Evolutionary conservation across 768 basidiomycete species (phyloP).

Genomic region (Mycena albidolilacea): DNA sequence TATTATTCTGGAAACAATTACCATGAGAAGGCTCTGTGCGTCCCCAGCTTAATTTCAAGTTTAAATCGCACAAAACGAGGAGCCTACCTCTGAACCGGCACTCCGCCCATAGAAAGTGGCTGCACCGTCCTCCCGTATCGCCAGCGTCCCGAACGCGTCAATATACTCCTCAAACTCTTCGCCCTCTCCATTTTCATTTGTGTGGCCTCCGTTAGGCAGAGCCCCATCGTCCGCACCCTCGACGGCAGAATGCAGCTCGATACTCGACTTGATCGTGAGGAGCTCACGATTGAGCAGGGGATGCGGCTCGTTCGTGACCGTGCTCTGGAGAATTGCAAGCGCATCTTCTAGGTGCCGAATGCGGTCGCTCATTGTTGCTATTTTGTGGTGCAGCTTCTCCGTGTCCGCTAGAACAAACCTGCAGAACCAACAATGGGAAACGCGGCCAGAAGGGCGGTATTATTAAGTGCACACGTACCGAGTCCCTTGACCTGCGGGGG

Average conservation of each 20-base stretch:
- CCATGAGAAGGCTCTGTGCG: conserved; percentile 68
- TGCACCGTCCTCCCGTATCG: conserved; percentile 78
- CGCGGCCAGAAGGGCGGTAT: conserved; percentile 8
- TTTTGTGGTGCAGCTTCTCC: conserved; percentile 78
- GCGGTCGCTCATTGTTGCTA: conserved; percentile 76
- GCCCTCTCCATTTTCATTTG: conserved; percentile 8
- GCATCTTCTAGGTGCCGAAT: conserved; percentile 83
- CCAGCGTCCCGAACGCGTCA: conserved; percentile 79
- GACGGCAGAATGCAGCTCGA: conserved; percentile 75
- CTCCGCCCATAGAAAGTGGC: conserved; percentile 82
- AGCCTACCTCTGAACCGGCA: conserved; percentile 77
- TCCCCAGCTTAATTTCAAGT: conserved; percentile 4
- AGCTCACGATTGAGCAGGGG: conserved; percentile 74
- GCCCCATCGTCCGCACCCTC: conserved; percentile 53
- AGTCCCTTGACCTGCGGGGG: conserved; percentile 70
- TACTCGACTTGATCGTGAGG: conserved; percentile 75
- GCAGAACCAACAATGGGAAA: conserved; percentile 3
- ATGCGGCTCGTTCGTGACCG: conserved; percentile 65
- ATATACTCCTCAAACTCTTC: conserved; percentile 66
- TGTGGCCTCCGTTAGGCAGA: neutral
- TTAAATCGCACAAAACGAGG: conserved; percentile 1
- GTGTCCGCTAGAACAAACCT: conserved; percentile 84
- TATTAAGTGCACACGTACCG: conserved; percentile 58
- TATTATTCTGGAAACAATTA: conserved; percentile 48
- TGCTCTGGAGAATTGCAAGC: conserved; percentile 67